Evolutionary conservation across 176 grass and related monocot species (phyloP), one percentile per base, ranked within the genome.

Genomic region (bread wheat (Triticum aestivum)): DNA sequence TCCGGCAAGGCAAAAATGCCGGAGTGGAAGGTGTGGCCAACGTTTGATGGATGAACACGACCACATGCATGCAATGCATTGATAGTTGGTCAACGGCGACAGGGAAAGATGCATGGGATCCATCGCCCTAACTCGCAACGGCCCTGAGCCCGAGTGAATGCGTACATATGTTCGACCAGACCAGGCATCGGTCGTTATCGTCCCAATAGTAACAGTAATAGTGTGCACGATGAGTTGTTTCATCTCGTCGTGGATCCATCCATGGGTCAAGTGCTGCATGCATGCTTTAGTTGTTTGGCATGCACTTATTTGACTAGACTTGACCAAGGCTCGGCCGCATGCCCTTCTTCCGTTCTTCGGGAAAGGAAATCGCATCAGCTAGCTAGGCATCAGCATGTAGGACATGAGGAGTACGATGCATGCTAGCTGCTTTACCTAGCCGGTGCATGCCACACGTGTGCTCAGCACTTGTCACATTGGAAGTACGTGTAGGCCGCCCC

Each of bases 201-300:
- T 73, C 70, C 38, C 70, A 21, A 21, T 44, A 39, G 37, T 1
- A 21, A 21, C 24, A 39, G 37, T 1, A 26, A 58, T 58, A 58
- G 52, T 58, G 52, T 44, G 38, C 21, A 73, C 38, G 70, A 71
- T n/a, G 68, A 70, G 69, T 72, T 72, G 69, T 65, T 65, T 32
- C 63, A 8, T 23, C 69, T 71, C 35, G 5, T 71, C 35, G 20
- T 42, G 9, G 3, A 10, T 41, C 41, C 2, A 72, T 72, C 66
- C 18, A 39, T 41, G 34, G 4, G 35, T 41, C 69, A 71, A 37
- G 17, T 9, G 15, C 32, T 37, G 12, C 29, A 1, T 68, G 33
- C 68, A 5, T 24, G 69, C 38, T 73, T 73, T 73, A 71, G 35
- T 70, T 69, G 37, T n/a, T 71, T 39, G 17, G 52, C 61, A 9